Evolutionary conservation across 345 rosid species (phyloP).

Genomic region (Eucalyptus urophylla): DNA sequence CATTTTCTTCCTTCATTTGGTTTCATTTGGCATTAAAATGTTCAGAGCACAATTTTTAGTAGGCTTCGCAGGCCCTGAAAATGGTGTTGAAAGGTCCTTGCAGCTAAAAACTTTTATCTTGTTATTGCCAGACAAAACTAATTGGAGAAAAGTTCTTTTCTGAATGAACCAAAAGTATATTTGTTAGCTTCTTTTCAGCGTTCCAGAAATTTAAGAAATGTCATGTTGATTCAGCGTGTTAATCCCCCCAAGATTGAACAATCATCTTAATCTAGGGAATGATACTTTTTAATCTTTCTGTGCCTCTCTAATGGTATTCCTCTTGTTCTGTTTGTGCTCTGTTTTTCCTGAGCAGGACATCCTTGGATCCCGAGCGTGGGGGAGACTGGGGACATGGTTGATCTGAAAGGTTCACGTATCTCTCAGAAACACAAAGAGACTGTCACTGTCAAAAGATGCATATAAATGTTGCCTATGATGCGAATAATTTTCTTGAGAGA

Average conservation of each 20-base stretch:
- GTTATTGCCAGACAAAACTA: not conserved
- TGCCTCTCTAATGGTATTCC: not conserved
- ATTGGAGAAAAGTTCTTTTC: not conserved
- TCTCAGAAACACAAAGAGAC: not conserved
- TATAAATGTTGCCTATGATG: not conserved
- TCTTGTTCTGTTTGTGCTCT: not conserved
- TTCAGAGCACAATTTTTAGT: constrained; percentile 4
- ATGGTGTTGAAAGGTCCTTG: not conserved
- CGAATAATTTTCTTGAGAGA: not conserved
- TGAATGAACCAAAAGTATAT: not conserved
- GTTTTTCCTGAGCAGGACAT: not conserved
- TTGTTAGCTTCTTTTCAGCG: not conserved
- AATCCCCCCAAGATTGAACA: not conserved
- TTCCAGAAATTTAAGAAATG: not conserved
- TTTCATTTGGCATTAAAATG: not conserved
- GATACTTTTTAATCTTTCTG: not conserved
- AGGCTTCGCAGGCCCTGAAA: not conserved
- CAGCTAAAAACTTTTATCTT: not conserved
- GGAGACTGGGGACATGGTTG: not conserved
- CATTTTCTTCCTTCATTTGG: not conserved
- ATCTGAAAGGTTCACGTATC: not conserved
- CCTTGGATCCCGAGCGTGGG: not conserved
- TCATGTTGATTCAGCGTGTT: not conserved
- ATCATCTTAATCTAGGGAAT: not conserved
- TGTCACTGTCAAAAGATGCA: not conserved